Percentiles rank a stretch among this genome's conserved stretches.
Conservation (phyloP, 768 basidiomycete genomes). For the Lentinula aciculospora region DNA sequence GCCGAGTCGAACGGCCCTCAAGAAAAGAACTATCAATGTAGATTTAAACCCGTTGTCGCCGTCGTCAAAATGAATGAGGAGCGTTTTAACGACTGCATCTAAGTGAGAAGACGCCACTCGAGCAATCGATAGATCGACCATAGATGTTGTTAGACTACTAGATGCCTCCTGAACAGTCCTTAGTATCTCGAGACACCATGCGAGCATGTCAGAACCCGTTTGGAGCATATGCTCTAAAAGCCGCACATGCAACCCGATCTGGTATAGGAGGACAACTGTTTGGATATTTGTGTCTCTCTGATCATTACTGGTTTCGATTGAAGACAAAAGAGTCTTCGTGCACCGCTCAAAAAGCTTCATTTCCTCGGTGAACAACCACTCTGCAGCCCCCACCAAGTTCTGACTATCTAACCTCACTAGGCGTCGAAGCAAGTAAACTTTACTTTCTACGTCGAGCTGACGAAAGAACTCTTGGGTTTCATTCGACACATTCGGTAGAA, state of each 20-base stretch:
- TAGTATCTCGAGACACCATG: conserved; percentile 40
- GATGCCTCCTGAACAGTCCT: conserved; percentile 38
- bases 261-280: conserved; percentile 36
- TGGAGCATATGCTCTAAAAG: conserved; percentile 42
- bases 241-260: conserved; percentile 42
- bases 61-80: conserved; percentile 14
- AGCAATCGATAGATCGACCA: conserved; percentile 42
- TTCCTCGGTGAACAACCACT: conserved; percentile 68
- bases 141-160: conserved; percentile 29
- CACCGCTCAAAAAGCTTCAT: conserved; percentile 37
- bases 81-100: conserved; percentile 30
- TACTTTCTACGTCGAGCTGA: conserved; percentile 50
- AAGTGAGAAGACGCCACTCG: conserved; percentile 41
- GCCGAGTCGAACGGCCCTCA: conserved; percentile 20
- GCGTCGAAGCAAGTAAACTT: conserved; percentile 45
- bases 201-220: conserved; percentile 28
- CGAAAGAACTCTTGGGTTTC: conserved; percentile 54
- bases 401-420: conserved; percentile 55
- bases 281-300: conserved; percentile 20
- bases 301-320: conserved; percentile 24
- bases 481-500: conserved; percentile 51
- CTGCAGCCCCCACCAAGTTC: conserved; percentile 45
- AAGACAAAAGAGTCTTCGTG: conserved; percentile 27
- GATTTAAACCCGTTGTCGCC: conserved; percentile 24
- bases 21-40: conserved; percentile 23